Evolutionary conservation across 352 stramenopile species (phyloP), one percentile per base, ranked within the genome.

Genomic region (Thraustochytrium striatum): DNA sequence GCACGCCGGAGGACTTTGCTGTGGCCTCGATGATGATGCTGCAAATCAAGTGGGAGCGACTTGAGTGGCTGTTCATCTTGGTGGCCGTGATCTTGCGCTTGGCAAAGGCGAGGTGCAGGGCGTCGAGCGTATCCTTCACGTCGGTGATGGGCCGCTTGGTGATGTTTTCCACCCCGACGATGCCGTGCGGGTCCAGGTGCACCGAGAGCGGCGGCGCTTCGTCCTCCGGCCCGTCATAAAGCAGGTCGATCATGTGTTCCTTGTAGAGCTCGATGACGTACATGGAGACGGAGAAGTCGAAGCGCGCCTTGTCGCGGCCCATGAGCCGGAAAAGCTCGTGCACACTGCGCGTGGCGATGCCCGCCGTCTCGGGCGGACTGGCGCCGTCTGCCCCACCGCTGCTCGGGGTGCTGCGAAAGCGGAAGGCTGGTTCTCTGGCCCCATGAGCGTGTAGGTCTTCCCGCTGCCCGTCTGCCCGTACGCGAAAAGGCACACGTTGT

Each of bases 181-280:
- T 25, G 9, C 43, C 50, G 25, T 84, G 81, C 2, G 36, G 73
- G 81, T 90, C 85, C 25, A 88, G 75, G 70, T 93, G 93, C 75
- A 96, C 92, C 38, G 85, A 81, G 32, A 94, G 85, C 80, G 70
- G 62, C n/a, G 72, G 69, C 53, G 78, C 35, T 21, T 32, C 30
- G 21, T 68, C 39, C 30, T 78, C 28, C 28, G 35, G 55, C 16
- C 30, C 32, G 21, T 57, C 53, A 41, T 57, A 87, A 16, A 99
- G 89, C 69, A 99, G 85, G 84, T 99, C 97, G 33, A 93, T 92
- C 44, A 99, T 93, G 25, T 95, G 92, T 81, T 99, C 97, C 85
- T 99, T 99, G 88, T 99, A 99, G 65, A 99, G 99, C 88, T 99
- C 97, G 78, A 98, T 93, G 83, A 98, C 99, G 28, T 91, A 97